phyloP scores from a whole-genome alignment of 306 rosid genomes.

The Cicer yamashitae region DNA sequence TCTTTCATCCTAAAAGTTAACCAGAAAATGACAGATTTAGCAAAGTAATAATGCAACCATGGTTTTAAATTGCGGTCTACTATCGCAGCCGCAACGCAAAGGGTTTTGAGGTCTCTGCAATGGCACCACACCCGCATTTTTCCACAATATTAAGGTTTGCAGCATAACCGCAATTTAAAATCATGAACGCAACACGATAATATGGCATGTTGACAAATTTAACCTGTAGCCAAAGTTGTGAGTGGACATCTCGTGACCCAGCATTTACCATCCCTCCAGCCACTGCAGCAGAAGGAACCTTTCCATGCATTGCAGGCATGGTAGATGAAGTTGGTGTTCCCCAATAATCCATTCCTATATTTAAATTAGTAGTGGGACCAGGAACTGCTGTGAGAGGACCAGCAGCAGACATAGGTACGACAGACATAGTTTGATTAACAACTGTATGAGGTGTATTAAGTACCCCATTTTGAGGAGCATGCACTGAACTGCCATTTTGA shows the following conservation, averaged over 20 bases:
- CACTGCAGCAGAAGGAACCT: constrained; percentile 86
- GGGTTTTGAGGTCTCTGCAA: too few species aligned
- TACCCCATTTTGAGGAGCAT: constrained; percentile 82
- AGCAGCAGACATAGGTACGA: constrained; percentile 66
- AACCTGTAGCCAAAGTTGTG: constrained; percentile 95
- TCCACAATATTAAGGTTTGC: too few species aligned
- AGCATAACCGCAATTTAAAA: too few species aligned
- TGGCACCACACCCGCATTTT: too few species aligned
- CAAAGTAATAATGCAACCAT: constrained; percentile 30
- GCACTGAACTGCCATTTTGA: constrained; percentile 79
- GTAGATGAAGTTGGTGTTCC: constrained; percentile 76
- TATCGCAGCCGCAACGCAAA: too few species aligned
- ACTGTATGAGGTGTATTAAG: constrained; percentile 66
- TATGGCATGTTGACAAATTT: constrained; percentile 34
- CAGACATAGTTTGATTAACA: constrained; percentile 73
- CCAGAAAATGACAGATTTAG: constrained; percentile 16
- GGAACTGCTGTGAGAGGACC: constrained; percentile 79
- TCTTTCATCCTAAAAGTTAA: constrained; percentile 81
- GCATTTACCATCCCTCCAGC: constrained; percentile 75
- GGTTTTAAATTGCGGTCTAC: too few species aligned
- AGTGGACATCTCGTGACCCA: constrained; percentile 88
- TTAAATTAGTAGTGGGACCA: constrained; percentile 92
- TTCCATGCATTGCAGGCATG: constrained; percentile 73
- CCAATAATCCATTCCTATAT: constrained; percentile 99
- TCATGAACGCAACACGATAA: constrained; percentile 15